Evolutionary conservation across 495 filamentous ascomycete genomes (phyloP), one percentile per base, ranked within the genome.

Genomic region (Neurospora sp.): DNA sequence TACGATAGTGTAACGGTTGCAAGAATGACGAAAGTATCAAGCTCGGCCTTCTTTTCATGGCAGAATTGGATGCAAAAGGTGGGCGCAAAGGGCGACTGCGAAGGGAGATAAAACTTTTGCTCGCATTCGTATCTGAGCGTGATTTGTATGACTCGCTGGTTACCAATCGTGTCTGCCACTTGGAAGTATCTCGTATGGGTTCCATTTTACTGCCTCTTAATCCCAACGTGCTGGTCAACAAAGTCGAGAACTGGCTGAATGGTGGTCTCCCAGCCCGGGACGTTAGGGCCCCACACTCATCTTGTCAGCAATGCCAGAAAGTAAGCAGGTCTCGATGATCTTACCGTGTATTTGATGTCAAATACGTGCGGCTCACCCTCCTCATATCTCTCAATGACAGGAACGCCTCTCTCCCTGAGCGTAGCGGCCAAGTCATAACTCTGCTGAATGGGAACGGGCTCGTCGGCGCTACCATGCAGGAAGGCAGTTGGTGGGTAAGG

Each of bases 341-440:
- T 75, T 65, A 79, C 78, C 59, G 74, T 79, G 42, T 76, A 79
- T 74, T 78, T 78, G 0, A 61, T 20, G 42, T 79, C 78, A 70
- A 76, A 78, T 20, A 76, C 74, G 71, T 79, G 78, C 16, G 40
- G 45, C 45, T 65, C 70, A 1, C 74, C 77, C 37, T 76, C 74
- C 38, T 76, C 77, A n/a, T 78, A 79, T 31, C 72, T 40, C 65
- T 79, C 78, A 0, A 78, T 40, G 0, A 79, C 72, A 17, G 73
- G 73, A 4, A 79, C 78, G 8, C 70, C 75, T 27, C 72, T 70
- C 22, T 69, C 53, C 22, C 20, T 76, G 17, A 79, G 42, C 35
- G 71, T 37, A 39, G n/a, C 71, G 0, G 78, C 77, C 71, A 79
- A 69, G 3, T 59, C 72, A n/a, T 73, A 68, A 35, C 75, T 77